Evolutionary conservation across 305 asterid genomes (phyloP).

Genomic region (Fraxinus xanthoxyloides): DNA sequence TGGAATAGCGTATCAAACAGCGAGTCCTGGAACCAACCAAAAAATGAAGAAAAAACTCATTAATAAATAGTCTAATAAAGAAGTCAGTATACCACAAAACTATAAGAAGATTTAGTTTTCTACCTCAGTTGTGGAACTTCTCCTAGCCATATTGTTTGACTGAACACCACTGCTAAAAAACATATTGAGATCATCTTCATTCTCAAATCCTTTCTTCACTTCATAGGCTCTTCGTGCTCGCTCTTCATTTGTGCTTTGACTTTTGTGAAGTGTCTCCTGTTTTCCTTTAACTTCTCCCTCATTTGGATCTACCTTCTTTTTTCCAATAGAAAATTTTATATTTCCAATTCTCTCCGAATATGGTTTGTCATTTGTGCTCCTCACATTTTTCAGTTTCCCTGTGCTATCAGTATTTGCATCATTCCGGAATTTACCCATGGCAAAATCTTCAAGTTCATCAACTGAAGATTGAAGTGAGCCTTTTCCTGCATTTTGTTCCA

Average conservation of each 20-base stretch:
- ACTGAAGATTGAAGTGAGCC: conserved; percentile 40
- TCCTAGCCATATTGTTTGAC: conserved; percentile 24
- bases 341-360: background rate
- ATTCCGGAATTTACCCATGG: conserved; percentile 35
- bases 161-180: conserved; percentile 43
- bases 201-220: conserved; percentile 23
- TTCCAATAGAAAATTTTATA: conserved; percentile 22
- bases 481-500: conserved; percentile 34
- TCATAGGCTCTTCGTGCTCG: conserved; percentile 22
- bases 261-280: background rate
- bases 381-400: conserved; percentile 8
- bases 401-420: conserved; percentile 28
- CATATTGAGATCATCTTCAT: conserved; percentile 39
- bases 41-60: conserved; percentile 17
- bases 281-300: conserved; percentile 4
- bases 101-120: conserved; percentile 14
- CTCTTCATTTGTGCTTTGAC: conserved; percentile 27
- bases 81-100: conserved; percentile 12
- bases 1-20: conserved; percentile 47
- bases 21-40: conserved; percentile 46
- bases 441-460: conserved; percentile 64
- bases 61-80: background rate
- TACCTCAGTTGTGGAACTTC: conserved; percentile 57
- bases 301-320: conserved; percentile 3
- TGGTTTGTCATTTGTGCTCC: conserved; percentile 9